Conservation (phyloP, 805 yeast genomes). For the Metschnikowia corniflorae region DNA sequence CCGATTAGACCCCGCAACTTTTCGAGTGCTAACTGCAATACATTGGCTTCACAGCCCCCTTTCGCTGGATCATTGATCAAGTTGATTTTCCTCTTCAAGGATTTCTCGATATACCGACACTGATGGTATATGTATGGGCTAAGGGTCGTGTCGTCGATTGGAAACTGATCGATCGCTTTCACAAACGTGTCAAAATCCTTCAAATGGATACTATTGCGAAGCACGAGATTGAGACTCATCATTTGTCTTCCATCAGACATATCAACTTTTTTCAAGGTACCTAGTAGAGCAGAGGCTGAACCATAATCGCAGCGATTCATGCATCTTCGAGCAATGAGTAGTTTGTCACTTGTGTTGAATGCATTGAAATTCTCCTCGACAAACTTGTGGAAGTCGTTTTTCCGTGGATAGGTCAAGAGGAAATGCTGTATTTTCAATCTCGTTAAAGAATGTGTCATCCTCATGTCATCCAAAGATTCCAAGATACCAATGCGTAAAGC, state of each 20-base stretch:
- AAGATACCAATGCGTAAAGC: slow-evolving; percentile 18
- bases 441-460: slow-evolving; percentile 21
- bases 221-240: slow-evolving; percentile 23
- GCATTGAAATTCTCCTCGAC: slow-evolving; percentile 10
- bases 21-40: slow-evolving; percentile 11
- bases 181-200: slow-evolving; percentile 21
- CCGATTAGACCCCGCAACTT: slow-evolving; percentile 32
- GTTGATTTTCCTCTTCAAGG: slow-evolving; percentile 7
- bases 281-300: slow-evolving; percentile 24
- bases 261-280: slow-evolving; percentile 20
- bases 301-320: slow-evolving; percentile 25
- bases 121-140: slow-evolving; percentile 35
- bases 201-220: slow-evolving; percentile 22
- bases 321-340: slow-evolving; percentile 29
- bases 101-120: slow-evolving; percentile 28
- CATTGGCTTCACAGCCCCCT: not conserved
- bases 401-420: slow-evolving; percentile 15
- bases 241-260: slow-evolving; percentile 27
- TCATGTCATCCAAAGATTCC: slow-evolving; percentile 24
- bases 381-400: slow-evolving; percentile 16
- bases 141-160: slow-evolving; percentile 27
- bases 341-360: slow-evolving; percentile 26
- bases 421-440: slow-evolving; percentile 15
- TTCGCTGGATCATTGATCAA: not conserved
- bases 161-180: slow-evolving; percentile 25